A percentile compares a stretch with the other conserved stretches of the same genome.
Evolutionary conservation across 1,284 basidiomycete species (phyloP).

Genomic region (Ustilago shanxiensis): DNA sequence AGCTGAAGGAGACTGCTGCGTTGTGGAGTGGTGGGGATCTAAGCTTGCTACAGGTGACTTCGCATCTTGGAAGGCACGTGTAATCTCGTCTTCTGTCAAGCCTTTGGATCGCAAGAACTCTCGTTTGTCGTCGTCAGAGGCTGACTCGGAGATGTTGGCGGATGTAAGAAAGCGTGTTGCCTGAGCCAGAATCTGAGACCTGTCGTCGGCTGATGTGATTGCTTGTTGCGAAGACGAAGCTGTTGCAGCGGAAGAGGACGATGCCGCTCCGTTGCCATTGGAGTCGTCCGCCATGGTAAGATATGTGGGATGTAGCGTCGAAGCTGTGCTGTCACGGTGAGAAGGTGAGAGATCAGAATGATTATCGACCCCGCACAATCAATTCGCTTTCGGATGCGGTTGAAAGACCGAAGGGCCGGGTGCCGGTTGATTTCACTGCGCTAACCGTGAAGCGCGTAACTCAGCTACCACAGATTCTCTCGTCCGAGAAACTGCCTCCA

Average conservation of each 20-base stretch:
- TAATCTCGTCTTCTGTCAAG: conserved; percentile 59
- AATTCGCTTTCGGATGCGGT: conserved; percentile 11
- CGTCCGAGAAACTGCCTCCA: conserved; percentile 21
- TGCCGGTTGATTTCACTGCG: conserved; percentile 5
- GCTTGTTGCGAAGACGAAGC: conserved; percentile 1
- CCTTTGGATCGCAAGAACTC: conserved; percentile 63
- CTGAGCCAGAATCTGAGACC: conserved; percentile 57
- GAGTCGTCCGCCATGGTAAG: conserved; percentile 30
- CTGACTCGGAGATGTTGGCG: conserved; percentile 36
- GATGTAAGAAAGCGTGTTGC: conserved; percentile 67
- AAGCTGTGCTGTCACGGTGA: not conserved
- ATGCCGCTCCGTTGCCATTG: conserved; percentile 13
- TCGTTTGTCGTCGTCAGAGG: conserved; percentile 47
- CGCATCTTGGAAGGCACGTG: conserved; percentile 55
- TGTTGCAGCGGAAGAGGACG: conserved; percentile 11
- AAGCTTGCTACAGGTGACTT: conserved; percentile 47
- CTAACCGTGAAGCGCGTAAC: not conserved
- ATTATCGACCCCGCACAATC: conserved; percentile 17
- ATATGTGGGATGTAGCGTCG: not conserved
- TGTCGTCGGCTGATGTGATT: conserved; percentile 9
- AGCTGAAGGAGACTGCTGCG: conserved; percentile 1
- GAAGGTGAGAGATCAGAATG: not conserved
- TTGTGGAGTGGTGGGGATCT: not conserved
- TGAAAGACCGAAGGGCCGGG: conserved; percentile 31
- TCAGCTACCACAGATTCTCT: conserved; percentile 10